Conservation (phyloP, 306 rosid species). For the Inga oerstediana region DNA sequence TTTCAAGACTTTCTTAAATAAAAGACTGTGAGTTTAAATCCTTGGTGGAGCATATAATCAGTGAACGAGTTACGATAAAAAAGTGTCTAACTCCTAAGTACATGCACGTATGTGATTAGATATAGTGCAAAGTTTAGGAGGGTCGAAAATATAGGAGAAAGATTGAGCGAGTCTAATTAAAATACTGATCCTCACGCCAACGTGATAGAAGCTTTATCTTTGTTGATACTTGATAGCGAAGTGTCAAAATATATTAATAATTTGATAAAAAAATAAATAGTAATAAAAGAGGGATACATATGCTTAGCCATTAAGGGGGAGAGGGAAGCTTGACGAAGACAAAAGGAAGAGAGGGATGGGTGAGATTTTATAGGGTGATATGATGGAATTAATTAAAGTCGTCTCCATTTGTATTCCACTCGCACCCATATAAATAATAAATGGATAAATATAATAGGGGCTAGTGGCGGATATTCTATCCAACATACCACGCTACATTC, state of each 20-base stretch:
- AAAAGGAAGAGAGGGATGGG: constrained; percentile 44
- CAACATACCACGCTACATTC: constrained; percentile 10
- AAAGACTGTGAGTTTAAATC: too few species aligned
- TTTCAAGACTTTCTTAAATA: background rate
- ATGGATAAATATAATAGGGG: background rate
- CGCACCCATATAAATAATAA: constrained; percentile 34
- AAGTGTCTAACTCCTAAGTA: too few species aligned
- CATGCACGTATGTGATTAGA: too few species aligned
- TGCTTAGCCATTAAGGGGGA: constrained; percentile 54
- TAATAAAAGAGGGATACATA: background rate
- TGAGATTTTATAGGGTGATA: constrained; percentile 34
- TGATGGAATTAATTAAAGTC: constrained; percentile 41
- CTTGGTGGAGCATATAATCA: too few species aligned
- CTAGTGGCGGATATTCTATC: constrained; percentile 54
- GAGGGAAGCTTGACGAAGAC: constrained; percentile 56
- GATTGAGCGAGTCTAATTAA: background rate
- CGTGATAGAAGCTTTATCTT: too few species aligned
- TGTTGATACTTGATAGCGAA: too few species aligned
- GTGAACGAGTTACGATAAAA: too few species aligned
- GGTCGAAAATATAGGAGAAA: background rate
- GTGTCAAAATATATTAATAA: too few species aligned
- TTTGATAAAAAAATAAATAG: background rate
- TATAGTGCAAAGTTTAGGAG: too few species aligned
- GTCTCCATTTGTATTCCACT: constrained; percentile 49
- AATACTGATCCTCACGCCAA: background rate